Evolutionary conservation across 768 basidiomycete genomes (phyloP).

Genomic region (Amanita rubescens): DNA sequence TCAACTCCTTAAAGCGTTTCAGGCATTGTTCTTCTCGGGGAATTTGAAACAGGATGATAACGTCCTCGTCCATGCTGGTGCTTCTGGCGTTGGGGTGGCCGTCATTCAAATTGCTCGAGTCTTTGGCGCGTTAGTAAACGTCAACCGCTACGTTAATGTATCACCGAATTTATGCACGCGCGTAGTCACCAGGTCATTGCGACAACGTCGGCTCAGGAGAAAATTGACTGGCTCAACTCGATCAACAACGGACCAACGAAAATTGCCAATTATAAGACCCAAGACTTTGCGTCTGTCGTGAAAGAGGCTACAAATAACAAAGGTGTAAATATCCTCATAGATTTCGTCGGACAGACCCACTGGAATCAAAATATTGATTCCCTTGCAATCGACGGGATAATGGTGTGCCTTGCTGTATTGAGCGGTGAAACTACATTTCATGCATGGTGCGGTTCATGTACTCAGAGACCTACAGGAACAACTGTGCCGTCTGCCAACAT

Average conservation of each 20-base stretch:
- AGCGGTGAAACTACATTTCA: constrained; percentile 42
- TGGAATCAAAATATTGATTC: constrained; percentile 67
- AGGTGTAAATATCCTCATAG: constrained; percentile 80
- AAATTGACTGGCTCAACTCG: constrained; percentile 67
- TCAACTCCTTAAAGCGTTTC: constrained; percentile 29
- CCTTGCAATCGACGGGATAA: constrained; percentile 64
- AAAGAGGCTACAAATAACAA: constrained; percentile 58
- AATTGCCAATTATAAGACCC: constrained; percentile 76
- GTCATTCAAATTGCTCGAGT: constrained; percentile 81
- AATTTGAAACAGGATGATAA: constrained; percentile 62
- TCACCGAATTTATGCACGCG: constrained; percentile 4
- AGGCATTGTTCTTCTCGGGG: constrained; percentile 52
- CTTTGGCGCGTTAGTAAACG: constrained; percentile 56
- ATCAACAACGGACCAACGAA: constrained; percentile 67
- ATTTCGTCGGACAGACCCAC: constrained; percentile 74
- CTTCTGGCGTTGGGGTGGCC: constrained; percentile 84
- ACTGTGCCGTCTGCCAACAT: constrained; percentile 48
- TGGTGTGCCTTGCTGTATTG: constrained; percentile 59
- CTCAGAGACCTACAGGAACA: constrained; percentile 33
- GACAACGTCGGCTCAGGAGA: constrained; percentile 80
- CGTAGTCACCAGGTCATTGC: constrained; percentile 63
- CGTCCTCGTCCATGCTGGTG: constrained; percentile 86
- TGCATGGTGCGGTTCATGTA: not conserved
- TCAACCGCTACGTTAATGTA: not conserved
- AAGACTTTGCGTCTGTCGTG: constrained; percentile 71